A percentile compares a stretch with the other conserved stretches of the same genome.
phyloP scores from a whole-genome alignment of 2,329 filamentous ascomycete genomes.

The Neurospora sp. region DNA sequence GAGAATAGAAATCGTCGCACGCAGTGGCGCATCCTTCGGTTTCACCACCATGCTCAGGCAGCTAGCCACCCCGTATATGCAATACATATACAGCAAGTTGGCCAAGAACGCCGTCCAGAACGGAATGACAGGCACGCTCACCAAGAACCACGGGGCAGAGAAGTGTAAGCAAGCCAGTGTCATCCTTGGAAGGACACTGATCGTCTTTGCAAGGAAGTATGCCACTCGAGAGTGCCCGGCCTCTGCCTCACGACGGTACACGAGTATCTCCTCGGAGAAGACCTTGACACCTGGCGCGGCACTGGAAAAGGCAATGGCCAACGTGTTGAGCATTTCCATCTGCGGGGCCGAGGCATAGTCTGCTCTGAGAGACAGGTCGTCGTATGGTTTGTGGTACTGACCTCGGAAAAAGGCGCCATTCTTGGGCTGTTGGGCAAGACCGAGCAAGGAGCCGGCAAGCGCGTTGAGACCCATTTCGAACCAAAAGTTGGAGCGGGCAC shows the following conservation, averaged over 20 bases:
- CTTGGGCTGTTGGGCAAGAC: conserved; percentile 38
- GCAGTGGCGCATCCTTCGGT: conserved; percentile 45
- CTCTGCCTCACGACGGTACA: conserved; percentile 45
- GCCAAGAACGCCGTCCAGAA: conserved; percentile 37
- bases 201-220: conserved; percentile 46
- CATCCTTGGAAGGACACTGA: conserved; percentile 42
- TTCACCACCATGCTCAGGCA: conserved; percentile 42
- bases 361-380: conserved; percentile 38
- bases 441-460: conserved; percentile 43
- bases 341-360: conserved; percentile 41
- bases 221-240: conserved; percentile 45
- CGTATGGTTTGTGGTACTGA: conserved; percentile 39
- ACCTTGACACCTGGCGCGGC: conserved; percentile 44
- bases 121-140: conserved; percentile 38
- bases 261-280: conserved; percentile 45
- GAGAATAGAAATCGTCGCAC: conserved; percentile 43
- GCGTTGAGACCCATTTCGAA: conserved; percentile 44
- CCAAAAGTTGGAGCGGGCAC: conserved; percentile 37
- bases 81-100: conserved; percentile 47
- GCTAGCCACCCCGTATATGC: conserved; percentile 45
- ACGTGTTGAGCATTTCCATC: conserved; percentile 40
- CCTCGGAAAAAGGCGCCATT: conserved; percentile 44
- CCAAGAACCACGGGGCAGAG: conserved; percentile 37
- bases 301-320: conserved; percentile 45
- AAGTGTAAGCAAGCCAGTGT: conserved; percentile 43